Base-by-base conservation (phyloP, 1,139 yeast genomes). In the Diutina mesorugosa region DNA sequence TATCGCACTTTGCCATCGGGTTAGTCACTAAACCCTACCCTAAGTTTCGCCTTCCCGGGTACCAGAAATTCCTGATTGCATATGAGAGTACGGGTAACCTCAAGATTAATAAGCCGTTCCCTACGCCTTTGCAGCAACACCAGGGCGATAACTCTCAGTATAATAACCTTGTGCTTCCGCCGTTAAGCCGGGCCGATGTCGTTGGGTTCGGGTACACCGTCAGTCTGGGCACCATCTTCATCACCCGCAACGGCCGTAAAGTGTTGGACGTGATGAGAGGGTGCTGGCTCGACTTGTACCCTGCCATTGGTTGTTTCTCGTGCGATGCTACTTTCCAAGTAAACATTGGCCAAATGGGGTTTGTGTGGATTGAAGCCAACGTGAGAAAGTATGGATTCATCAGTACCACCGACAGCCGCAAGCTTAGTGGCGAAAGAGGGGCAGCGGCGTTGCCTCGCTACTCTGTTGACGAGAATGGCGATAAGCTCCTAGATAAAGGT, bases 351-450 rank as follows among this genome's bases (percentile, higher is more conserved):
- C 97, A 90, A 66, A 72, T 84, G 55, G 99, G 98, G 1, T 93
- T 84, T 71, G 97, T 93, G 1, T 91, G 88, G 75, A 89, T 93
- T 58, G 98, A 93, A 69, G 98, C 97, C 6, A 91, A 93, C 68
- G 96, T 90, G 38, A 80, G 90, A 63, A 91, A 90, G 68, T 89
- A 95, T 77, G 97, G 97, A 3, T 86, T 93, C 63, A 96, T 96
- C 32, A 77, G 82, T 16, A 74, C 77, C 16, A 86, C 87, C 58
- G 70, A 66, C 58, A n/a, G 28, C 14, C 68, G 74, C 35, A 76
- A 72, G 57, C 64, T 75, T 16, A 66, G 70, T 59, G 75, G 80
- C 57, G 72, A 79, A 61, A 60, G 80, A 64, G 72, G 89, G 0
- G 63, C 73, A 56, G 72, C 77, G 3, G 61, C 77, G 3, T 67